Conservation (phyloP, 2,329 filamentous ascomycete genomes). For the Aspergillus ochraceus region DNA sequence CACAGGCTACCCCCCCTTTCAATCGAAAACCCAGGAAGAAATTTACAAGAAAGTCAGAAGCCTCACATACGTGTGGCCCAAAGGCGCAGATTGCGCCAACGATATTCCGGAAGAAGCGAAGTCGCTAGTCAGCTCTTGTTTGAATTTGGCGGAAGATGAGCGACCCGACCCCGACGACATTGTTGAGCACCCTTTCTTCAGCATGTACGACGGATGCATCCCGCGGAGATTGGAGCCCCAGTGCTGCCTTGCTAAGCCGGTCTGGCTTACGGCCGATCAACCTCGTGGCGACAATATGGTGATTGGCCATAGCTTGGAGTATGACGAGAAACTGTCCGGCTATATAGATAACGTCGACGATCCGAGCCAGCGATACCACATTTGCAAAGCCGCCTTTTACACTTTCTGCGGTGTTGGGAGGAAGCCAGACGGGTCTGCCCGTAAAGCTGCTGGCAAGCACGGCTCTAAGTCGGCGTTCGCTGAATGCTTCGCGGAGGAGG, state of each 20-base stretch:
- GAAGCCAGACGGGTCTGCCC: slow-evolving; percentile 41
- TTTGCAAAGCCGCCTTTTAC: slow-evolving; percentile 45
- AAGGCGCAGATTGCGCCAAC: slow-evolving; percentile 43
- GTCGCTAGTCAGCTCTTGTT: slow-evolving; percentile 47
- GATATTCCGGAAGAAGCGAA: slow-evolving; percentile 52
- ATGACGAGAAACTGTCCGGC: slow-evolving; percentile 38
- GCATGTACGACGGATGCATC: slow-evolving; percentile 50
- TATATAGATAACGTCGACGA: slow-evolving; percentile 39
- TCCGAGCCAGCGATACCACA: slow-evolving; percentile 37
- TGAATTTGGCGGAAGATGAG: slow-evolving; percentile 50
- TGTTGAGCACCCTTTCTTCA: slow-evolving; percentile 52
- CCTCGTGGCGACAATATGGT: slow-evolving; percentile 48
- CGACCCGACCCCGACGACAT: slow-evolving; percentile 52
- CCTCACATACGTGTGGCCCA: slow-evolving; percentile 52
- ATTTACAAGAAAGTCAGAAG: slow-evolving; percentile 52
- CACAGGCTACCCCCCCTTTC: slow-evolving; percentile 93
- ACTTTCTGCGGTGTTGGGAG: slow-evolving; percentile 47
- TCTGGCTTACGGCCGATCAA: slow-evolving; percentile 45
- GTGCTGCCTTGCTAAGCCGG: slow-evolving; percentile 40
- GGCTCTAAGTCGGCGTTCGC: slow-evolving; percentile 47
- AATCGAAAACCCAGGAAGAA: slow-evolving; percentile 64
- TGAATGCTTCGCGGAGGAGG: slow-evolving; percentile 48
- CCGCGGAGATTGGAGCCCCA: slow-evolving; percentile 43
- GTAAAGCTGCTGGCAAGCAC: slow-evolving; percentile 46
- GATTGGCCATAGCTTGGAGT: slow-evolving; percentile 45